These are phyloP conservation scores for Talaromyces ruber DNA, from an alignment of 495 filamentous ascomycete species.

Conservation along the genomic window DNA sequence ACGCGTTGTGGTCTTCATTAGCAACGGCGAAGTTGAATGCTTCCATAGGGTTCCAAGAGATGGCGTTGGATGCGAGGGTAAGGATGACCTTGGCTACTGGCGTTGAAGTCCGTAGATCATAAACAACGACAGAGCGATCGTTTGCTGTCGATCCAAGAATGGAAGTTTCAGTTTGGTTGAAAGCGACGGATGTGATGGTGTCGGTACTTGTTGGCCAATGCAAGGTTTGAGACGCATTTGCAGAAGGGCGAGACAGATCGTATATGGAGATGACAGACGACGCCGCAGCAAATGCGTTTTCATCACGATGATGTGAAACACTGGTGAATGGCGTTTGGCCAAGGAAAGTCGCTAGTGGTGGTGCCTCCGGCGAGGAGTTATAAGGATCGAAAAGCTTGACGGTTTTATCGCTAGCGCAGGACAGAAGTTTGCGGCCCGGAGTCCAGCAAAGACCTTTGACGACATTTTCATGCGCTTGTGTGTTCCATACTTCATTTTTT, in stretches of 20 bases:
- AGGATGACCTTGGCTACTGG: conserved; percentile 73
- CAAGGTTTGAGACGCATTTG: conserved; percentile 66
- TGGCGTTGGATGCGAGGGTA: conserved; percentile 71
- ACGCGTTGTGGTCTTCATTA: conserved; percentile 70
- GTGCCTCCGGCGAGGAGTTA: conserved; percentile 49
- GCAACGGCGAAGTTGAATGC: conserved; percentile 85
- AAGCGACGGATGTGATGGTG: conserved; percentile 82
- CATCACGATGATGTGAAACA: conserved; percentile 68
- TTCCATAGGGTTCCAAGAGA: conserved; percentile 95
- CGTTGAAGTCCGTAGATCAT: conserved; percentile 80
- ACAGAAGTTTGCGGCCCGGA: conserved; percentile 72
- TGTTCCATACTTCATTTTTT: conserved; percentile 71
- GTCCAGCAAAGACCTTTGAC: conserved; percentile 91
- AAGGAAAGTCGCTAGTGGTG: conserved; percentile 72
- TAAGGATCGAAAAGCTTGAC: conserved; percentile 92
- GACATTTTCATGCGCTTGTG: conserved; percentile 75
- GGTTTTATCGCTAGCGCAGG: conserved; percentile 77
- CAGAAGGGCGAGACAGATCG: conserved; percentile 67
- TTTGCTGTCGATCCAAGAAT: conserved; percentile 75
- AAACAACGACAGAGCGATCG: conserved; percentile 79
- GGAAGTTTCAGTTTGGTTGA: conserved; percentile 92
- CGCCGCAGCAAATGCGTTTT: conserved; percentile 67
- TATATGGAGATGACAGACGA: conserved; percentile 80
- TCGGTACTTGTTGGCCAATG: conserved; percentile 82
- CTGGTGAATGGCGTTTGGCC: conserved; percentile 76